Base-by-base conservation (phyloP, 2,329 filamentous ascomycete species). In the Teratosphaeria viscida region DNA sequence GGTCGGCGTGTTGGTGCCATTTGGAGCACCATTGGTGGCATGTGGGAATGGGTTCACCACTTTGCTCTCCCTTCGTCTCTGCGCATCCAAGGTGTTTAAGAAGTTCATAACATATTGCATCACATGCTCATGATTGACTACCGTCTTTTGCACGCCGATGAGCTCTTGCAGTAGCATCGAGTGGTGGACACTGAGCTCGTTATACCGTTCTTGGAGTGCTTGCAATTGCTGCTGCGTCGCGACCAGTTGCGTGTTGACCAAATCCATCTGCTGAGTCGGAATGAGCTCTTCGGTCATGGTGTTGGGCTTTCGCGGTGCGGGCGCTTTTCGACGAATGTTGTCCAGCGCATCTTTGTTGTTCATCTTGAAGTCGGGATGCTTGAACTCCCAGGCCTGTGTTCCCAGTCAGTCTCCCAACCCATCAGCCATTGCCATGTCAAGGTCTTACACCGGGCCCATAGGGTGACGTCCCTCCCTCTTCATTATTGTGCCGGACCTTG, bases 271-370 rank as follows among this genome's bases (percentile, higher is more conserved):
- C 72, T 95, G 91, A 27, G 86, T 87, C 1, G 90, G 88, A 27
- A 89, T 84, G 59, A 89, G 86, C 54, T 88, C 82, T 57, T 96
- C 91, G 59, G 86, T 87, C 19, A 79, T 73, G 11, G 78, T 75
- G 59, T 78, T 78, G 35, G 82, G 75, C 72, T 96, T 97, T 65
- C 92, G 82, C 2, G 92, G 89, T 1, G 92, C 91, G 0, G 94
- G 94, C 2, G 94, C 92, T 77, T 99, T 99, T 67, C 94, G 83
- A 68, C 91, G 85, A 70, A 99, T 99, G 67, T 96, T 97, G 70
- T 99, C 94, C 55, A 99, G 81, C 54, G 91, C 94, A 71, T 96
- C 91, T 74, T 96, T 96, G 76, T 92, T 95, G 75, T 96, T 92
- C 65, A 89, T 87, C 68, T 91, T 89, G 77, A 99, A 99, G 69